These are phyloP conservation scores for Cymbopogon citratus DNA, from an alignment of 176 grass and related monocot species.

Conservation along the genomic window DNA sequence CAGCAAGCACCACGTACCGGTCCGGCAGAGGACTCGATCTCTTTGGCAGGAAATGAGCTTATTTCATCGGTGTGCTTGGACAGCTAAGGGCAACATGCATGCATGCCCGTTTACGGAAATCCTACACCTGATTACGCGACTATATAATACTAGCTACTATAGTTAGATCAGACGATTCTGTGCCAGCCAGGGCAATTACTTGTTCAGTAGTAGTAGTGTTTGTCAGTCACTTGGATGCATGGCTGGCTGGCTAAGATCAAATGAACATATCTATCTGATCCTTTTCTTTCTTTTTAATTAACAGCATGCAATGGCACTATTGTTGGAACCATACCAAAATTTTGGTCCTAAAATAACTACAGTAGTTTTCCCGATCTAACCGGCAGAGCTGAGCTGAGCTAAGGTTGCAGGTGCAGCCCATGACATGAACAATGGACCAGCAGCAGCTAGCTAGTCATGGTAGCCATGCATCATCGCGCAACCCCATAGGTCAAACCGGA, in stretches of 20 bases:
- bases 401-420: not conserved
- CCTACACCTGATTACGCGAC: constrained; percentile 10
- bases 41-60: not conserved
- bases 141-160: not conserved
- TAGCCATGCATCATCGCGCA: not conserved
- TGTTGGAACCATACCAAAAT: not conserved
- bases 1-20: not conserved
- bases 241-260: not conserved
- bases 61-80: not conserved
- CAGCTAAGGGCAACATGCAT: constrained; percentile 20
- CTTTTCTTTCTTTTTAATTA: not conserved
- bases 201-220: not conserved
- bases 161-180: not conserved
- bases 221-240: not conserved
- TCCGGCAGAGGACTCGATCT: not conserved
- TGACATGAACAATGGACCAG: not conserved
- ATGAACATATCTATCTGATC: not conserved
- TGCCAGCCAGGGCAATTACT: not conserved
- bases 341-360: not conserved
- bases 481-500: constrained; percentile 16
- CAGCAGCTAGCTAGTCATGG: not conserved
- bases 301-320: not conserved
- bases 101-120: constrained; percentile 26
- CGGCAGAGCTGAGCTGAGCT: not conserved
- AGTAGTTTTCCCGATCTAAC: not conserved